phyloP scores from a whole-genome alignment of 1,284 basidiomycete species.

The Fomitopsis palustris region DNA sequence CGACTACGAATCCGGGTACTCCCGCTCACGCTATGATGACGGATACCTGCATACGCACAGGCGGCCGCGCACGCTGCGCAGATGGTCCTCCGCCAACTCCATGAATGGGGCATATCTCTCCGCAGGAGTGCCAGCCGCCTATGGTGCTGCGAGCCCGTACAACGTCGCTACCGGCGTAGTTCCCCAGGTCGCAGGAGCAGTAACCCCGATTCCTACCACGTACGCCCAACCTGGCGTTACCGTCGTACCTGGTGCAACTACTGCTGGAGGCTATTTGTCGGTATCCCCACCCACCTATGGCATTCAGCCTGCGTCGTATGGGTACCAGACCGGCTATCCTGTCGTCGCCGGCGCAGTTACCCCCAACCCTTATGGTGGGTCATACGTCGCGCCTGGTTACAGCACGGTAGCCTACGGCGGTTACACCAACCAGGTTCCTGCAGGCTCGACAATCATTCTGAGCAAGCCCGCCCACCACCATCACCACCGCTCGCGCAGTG shows the following conservation, averaged over 20 bases:
- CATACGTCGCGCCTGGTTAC: background rate
- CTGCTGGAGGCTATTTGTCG: background rate
- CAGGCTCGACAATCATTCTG: constrained; percentile 21
- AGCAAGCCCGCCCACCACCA: constrained; percentile 21
- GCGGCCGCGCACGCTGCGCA: background rate
- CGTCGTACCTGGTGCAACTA: background rate
- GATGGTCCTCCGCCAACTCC: background rate
- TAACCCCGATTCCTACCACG: background rate
- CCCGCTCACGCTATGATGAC: background rate
- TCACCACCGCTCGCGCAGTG: constrained; percentile 15
- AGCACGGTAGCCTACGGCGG: background rate
- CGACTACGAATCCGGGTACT: background rate
- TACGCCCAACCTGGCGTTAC: background rate
- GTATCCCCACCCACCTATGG: background rate
- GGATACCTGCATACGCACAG: background rate
- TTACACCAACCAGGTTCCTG: constrained; percentile 4
- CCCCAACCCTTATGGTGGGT: background rate
- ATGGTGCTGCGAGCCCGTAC: background rate
- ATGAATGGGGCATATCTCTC: background rate
- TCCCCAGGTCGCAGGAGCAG: background rate
- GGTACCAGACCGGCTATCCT: background rate
- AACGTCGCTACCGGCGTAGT: background rate
- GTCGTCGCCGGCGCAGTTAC: background rate
- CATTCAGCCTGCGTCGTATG: background rate
- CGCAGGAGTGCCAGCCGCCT: background rate